phyloP scores from a whole-genome alignment of 495 filamentous ascomycete genomes.

The Cetradonia linearis region DNA sequence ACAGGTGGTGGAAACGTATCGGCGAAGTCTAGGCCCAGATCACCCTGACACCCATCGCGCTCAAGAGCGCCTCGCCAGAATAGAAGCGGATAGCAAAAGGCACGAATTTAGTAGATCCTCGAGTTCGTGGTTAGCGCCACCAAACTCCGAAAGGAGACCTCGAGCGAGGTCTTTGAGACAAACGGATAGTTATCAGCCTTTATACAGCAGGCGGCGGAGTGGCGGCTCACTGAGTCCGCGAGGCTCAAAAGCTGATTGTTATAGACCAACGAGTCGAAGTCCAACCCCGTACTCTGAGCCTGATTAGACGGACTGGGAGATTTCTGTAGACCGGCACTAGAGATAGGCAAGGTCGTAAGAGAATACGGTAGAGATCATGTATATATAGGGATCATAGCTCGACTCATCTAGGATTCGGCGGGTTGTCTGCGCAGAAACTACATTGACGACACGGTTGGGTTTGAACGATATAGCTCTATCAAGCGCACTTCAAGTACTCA shows the following conservation, averaged over 20 bases:
- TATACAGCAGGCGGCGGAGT: not conserved
- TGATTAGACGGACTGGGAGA: not conserved
- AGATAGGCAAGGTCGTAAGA: not conserved
- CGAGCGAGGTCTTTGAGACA: not conserved
- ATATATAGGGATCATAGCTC: too few species aligned
- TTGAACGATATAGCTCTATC: too few species aligned
- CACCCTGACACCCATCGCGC: not conserved
- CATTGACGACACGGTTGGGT: too few species aligned
- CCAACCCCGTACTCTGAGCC: not conserved
- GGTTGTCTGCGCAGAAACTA: too few species aligned
- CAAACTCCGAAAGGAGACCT: not conserved
- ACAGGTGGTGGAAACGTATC: not conserved
- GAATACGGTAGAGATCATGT: too few species aligned
- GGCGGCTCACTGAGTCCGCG: not conserved
- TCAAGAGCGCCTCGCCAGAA: not conserved
- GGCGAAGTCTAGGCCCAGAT: not conserved
- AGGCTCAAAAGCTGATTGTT: not conserved
- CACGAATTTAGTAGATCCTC: not conserved
- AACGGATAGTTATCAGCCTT: slow-evolving; percentile 4
- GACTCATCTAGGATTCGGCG: too few species aligned
- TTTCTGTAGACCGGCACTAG: not conserved
- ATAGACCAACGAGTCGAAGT: not conserved
- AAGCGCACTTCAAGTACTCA: too few species aligned
- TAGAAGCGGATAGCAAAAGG: not conserved
- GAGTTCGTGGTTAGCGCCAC: not conserved